Conservation (phyloP, 331 rosid species). For the Malus hybrid region DNA sequence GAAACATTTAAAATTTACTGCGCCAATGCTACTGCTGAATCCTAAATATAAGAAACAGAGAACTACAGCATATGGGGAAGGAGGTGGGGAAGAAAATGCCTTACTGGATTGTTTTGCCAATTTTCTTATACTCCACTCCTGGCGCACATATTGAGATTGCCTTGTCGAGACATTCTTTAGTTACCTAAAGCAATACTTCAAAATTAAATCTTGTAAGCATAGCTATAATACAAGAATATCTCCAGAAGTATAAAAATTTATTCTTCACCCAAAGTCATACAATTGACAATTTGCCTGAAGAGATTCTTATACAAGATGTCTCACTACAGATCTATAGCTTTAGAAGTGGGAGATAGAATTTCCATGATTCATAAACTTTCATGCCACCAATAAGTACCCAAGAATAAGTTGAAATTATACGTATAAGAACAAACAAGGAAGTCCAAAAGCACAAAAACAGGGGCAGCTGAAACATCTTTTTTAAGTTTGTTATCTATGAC, state of each 20-base stretch:
- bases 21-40: neutral
- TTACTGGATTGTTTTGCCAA: conserved; percentile 91
- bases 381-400: neutral
- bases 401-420: neutral
- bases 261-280: neutral
- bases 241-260: neutral
- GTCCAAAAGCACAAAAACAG: neutral
- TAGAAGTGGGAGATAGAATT: neutral
- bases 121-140: conserved; percentile 73
- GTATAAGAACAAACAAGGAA: neutral
- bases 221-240: neutral
- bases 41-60: neutral
- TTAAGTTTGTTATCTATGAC: neutral
- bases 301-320: no score
- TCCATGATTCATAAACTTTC: neutral
- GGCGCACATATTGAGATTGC: conserved; percentile 92
- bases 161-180: conserved; percentile 72
- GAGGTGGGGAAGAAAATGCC: conserved; percentile 19
- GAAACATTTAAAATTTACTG: neutral
- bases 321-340: neutral
- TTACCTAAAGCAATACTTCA: conserved; percentile 47
- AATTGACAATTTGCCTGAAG: neutral
- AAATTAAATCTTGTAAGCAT: conserved; percentile 17
- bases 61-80: neutral
- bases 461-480: neutral